phyloP scores from a whole-genome alignment of 768 basidiomycete species.

The Boletellus ananas region DNA sequence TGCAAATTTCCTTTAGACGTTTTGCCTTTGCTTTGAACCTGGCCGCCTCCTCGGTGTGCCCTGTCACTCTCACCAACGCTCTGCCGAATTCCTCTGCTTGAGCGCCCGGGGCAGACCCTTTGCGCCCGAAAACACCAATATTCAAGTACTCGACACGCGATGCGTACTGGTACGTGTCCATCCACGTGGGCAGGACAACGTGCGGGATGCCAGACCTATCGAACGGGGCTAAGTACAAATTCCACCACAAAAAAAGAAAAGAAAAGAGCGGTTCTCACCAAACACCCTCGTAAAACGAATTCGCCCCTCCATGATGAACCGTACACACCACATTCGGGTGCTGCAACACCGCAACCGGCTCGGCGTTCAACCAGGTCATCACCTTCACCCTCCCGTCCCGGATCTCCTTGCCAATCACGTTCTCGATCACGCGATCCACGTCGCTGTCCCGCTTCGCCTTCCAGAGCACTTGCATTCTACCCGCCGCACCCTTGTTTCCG shows the following conservation, averaged over 20 bases:
- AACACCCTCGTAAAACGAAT: neutral
- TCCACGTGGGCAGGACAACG: slow-evolving; percentile 13
- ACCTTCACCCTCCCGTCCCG: slow-evolving; percentile 7
- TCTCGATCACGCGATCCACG: neutral
- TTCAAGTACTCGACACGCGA: slow-evolving; percentile 1
- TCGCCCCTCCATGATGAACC: slow-evolving; percentile 4
- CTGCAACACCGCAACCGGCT: slow-evolving; percentile 9
- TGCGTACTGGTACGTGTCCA: slow-evolving; percentile 8
- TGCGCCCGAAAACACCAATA: slow-evolving; percentile 4
- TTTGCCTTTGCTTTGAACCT: slow-evolving; percentile 2
- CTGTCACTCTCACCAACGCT: slow-evolving; percentile 7
- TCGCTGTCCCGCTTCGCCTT: neutral
- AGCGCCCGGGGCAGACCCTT: neutral
- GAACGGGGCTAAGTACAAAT: neutral
- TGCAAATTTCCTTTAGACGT: neutral
- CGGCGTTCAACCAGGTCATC: slow-evolving; percentile 9
- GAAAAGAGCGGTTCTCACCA: neutral
- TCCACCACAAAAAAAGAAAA: too few species aligned
- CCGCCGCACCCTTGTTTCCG: too few species aligned
- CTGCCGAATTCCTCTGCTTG: neutral
- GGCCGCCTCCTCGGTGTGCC: neutral
- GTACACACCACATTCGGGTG: slow-evolving; percentile 1
- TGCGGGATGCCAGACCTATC: slow-evolving; percentile 11
- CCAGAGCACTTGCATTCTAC: slow-evolving; percentile 11
- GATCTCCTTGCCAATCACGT: slow-evolving; percentile 1